Base-by-base conservation (phyloP, 2,329 filamentous ascomycete species). In the Aureobasidium melanogenum region DNA sequence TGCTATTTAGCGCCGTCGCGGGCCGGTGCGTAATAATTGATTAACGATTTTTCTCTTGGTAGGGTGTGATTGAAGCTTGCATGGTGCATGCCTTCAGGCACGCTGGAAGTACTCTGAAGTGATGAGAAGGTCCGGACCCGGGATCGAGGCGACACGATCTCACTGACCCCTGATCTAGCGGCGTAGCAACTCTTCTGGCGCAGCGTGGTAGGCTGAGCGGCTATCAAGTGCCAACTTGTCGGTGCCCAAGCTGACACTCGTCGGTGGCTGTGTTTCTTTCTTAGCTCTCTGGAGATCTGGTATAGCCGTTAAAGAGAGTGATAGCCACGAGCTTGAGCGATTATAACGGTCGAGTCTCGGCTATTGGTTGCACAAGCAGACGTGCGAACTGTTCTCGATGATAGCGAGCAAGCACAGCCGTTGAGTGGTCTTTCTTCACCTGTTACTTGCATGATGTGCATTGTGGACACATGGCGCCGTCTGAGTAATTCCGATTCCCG, bases 381-480 rank as follows among this genome's bases (percentile, higher is more conserved):
- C 30, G 30, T 57, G 54, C 54, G 41, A 46, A 57, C 54, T 47
- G 32, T 47, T 22, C 41, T 57, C 54, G 30, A 47, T 41, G 26
- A 32, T 28, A 30, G 44, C 44, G n/a, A n/a, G 24, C 15, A 44
- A 39, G 54, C 54, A 57, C 39, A n/a, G 17, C 52, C 39, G 41
- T 57, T 57, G 41, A 57, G 41, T 36, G 54, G n/a, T 17, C 38
- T 43, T 32, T 32, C 5, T 56, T 58, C 44, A 50, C 56, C 44
- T 59, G 43, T 50, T 34, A 41, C 56, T 24, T 50, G 56, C 56
- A 59, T 59, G 56, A 50, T 50, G 56, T 48, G 56, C 56, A 59
- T 48, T 8, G 26, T 24, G 34, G 44, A 34, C 56, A 59, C 56
- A 50, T 39, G 56, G 56, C 56, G 41, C 56, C 56, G 36, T 59